phyloP scores from a whole-genome alignment of 1,284 basidiomycete species.

The Puccinia hordei region DNA sequence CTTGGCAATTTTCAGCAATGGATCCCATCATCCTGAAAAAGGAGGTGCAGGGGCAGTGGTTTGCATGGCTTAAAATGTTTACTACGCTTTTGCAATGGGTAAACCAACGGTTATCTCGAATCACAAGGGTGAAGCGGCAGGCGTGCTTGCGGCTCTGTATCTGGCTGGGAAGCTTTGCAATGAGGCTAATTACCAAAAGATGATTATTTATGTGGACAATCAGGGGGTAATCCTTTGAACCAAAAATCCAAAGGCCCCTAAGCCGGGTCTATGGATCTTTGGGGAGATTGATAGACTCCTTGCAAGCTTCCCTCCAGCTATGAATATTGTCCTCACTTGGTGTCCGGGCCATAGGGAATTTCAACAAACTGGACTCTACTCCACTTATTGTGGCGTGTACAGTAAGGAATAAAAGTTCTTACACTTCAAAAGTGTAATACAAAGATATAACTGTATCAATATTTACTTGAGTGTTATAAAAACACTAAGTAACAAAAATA shows the following conservation, averaged over 20 bases:
- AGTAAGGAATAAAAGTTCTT: too few species aligned
- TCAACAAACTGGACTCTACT: too few species aligned
- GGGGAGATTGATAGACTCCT: background rate
- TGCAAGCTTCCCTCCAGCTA: too few species aligned
- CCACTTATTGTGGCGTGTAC: too few species aligned
- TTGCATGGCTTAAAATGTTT: background rate
- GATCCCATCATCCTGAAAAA: background rate
- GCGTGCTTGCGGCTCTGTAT: background rate
- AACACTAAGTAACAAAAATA: too few species aligned
- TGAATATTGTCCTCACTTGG: background rate
- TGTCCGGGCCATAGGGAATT: conserved; percentile 7
- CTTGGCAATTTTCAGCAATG: background rate
- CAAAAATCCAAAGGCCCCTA: background rate
- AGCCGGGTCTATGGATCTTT: background rate
- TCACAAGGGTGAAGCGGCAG: background rate
- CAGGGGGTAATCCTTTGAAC: background rate
- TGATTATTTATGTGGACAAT: background rate
- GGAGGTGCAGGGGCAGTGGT: background rate
- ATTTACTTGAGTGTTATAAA: too few species aligned
- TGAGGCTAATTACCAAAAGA: too few species aligned
- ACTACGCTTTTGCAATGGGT: background rate
- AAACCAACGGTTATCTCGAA: background rate
- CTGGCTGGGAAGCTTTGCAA: background rate
- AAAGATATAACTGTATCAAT: too few species aligned
- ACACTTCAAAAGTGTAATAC: too few species aligned